Evolutionary conservation across 2,329 filamentous ascomycete genomes (phyloP).

Genomic region (Trichoderma asperellum): DNA sequence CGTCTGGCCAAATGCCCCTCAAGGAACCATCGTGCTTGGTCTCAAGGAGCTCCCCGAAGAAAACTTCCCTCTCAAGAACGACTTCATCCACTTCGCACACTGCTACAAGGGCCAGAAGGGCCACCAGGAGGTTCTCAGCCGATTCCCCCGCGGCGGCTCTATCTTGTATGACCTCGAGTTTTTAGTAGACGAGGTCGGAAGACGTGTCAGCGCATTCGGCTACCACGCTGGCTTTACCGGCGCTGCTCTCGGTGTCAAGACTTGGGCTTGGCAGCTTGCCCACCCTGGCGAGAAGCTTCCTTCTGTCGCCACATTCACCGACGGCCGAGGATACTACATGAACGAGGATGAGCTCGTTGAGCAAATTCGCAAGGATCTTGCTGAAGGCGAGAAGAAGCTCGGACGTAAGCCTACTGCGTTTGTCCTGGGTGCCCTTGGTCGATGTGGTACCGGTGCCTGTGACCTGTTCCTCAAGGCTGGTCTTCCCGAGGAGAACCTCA

Average conservation of each 20-base stretch:
- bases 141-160: slow-evolving; percentile 69
- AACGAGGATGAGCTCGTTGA: slow-evolving; percentile 66
- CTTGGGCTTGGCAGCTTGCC: slow-evolving; percentile 81
- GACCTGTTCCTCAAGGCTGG: slow-evolving; percentile 78
- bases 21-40: slow-evolving; percentile 72
- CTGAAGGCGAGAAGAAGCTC: slow-evolving; percentile 73
- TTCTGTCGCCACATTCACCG: slow-evolving; percentile 39
- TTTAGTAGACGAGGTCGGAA: not conserved
- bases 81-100: slow-evolving; percentile 72
- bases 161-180: slow-evolving; percentile 75
- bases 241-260: slow-evolving; percentile 73
- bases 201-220: slow-evolving; percentile 56
- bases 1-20: slow-evolving; percentile 68
- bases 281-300: slow-evolving; percentile 71
- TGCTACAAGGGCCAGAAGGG: slow-evolving; percentile 77
- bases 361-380: slow-evolving; percentile 47
- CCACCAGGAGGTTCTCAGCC: slow-evolving; percentile 78
- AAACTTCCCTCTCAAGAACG: slow-evolving; percentile 63
- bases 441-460: slow-evolving; percentile 83
- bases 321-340: slow-evolving; percentile 65
- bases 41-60: slow-evolving; percentile 64
- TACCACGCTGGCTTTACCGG: slow-evolving; percentile 78
- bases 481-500: slow-evolving; percentile 52
- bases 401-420: slow-evolving; percentile 73
- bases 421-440: slow-evolving; percentile 79